These are phyloP conservation scores for Plantago elongata DNA, from an alignment of 257 asterid genomes.

Conservation along the genomic window DNA sequence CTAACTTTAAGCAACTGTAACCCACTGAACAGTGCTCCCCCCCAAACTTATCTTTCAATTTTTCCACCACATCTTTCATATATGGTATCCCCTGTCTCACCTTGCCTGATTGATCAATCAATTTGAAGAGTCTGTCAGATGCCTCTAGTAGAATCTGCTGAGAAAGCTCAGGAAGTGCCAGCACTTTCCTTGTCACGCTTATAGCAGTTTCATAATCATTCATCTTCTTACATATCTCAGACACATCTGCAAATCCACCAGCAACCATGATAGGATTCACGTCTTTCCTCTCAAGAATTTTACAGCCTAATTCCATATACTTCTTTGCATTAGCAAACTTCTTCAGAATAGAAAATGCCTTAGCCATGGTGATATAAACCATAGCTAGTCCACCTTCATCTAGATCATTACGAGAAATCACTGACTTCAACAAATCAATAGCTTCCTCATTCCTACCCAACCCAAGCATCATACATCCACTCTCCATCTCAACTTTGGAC, in stretches of 20 bases:
- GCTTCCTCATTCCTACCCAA: neutral
- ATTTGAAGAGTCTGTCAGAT: neutral
- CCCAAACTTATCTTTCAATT: neutral
- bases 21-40: neutral
- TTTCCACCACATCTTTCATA: constrained; percentile 2
- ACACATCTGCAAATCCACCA: neutral
- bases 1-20: neutral
- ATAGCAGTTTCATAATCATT: neutral
- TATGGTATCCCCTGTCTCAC: neutral
- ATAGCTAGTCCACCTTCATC: neutral
- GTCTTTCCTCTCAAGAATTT: neutral
- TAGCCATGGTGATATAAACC: neutral
- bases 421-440: neutral
- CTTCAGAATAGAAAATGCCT: neutral
- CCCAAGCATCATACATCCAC: no score
- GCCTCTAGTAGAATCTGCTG: no score
- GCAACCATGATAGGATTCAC: neutral
- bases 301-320: neutral
- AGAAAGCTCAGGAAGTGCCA: neutral
- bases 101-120: neutral
- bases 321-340: neutral
- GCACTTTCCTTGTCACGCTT: neutral
- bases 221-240: neutral
- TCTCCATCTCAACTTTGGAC: no score
- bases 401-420: neutral